Conservation (phyloP, 306 rosid genomes). For the Castanea crenata region DNA sequence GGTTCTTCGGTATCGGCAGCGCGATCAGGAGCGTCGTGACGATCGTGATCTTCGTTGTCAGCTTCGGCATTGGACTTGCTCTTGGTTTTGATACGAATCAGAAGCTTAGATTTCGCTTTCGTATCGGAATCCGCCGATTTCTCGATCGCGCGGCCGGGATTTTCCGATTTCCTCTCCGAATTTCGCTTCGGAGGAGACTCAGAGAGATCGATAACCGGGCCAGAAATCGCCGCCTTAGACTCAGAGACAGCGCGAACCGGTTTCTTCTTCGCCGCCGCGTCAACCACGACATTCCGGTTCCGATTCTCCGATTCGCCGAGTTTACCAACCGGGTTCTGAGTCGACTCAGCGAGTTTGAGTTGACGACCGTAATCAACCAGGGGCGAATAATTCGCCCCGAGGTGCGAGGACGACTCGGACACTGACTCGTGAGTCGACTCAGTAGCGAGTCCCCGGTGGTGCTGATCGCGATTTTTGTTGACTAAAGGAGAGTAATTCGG, state of each 20-base stretch:
- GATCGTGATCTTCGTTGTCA: neutral
- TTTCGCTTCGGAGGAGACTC: neutral
- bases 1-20: neutral
- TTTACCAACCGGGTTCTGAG: neutral
- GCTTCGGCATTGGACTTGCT: neutral
- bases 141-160: neutral
- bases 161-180: neutral
- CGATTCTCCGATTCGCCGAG: slow-evolving; percentile 1
- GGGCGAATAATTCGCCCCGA: neutral
- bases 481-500: too few relatives aligned
- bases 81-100: slow-evolving; percentile 3
- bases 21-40: too few relatives aligned
- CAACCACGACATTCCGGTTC: neutral
- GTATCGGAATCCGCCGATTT: neutral
- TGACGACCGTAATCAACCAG: neutral
- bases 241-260: neutral
- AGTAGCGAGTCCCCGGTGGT: too few relatives aligned
- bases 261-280: neutral
- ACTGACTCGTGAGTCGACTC: too few relatives aligned
- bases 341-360: neutral
- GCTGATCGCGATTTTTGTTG: too few relatives aligned
- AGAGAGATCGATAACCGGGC: too few relatives aligned
- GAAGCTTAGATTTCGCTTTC: slow-evolving; percentile 16
- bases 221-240: neutral
- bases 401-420: too few relatives aligned